Evolutionary conservation across 129 eudicot genomes (phyloP).

Genomic region (Heracleum sosnowskyi): DNA sequence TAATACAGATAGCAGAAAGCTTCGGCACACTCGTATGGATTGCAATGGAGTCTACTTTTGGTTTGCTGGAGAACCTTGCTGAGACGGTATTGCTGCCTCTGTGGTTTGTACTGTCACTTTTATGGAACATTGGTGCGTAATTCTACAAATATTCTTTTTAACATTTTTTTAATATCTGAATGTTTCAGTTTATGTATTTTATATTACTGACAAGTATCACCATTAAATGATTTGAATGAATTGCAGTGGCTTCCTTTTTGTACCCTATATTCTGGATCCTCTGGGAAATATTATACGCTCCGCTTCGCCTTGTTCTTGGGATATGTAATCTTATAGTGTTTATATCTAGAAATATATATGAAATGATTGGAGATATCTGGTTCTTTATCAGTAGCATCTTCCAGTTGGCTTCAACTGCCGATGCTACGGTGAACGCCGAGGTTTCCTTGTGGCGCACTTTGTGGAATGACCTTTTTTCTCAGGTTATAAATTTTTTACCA

Average conservation of each 20-base stretch:
- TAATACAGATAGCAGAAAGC: slow-evolving; percentile 33
- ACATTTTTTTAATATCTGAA: background rate
- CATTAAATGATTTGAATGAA: background rate
- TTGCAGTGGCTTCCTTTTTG: slow-evolving; percentile 58
- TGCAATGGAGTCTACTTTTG: slow-evolving; percentile 41
- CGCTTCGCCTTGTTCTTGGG: slow-evolving; percentile 51
- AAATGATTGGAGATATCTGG: slow-evolving; percentile 41
- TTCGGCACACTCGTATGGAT: slow-evolving; percentile 50
- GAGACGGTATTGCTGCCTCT: slow-evolving; percentile 62
- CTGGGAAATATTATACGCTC: slow-evolving; percentile 60
- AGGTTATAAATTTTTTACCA: slow-evolving; percentile 33
- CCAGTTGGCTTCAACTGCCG: slow-evolving; percentile 51
- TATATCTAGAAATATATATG: slow-evolving; percentile 35
- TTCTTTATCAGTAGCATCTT: slow-evolving; percentile 41
- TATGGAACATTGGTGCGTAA: slow-evolving; percentile 68
- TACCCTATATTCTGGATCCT: slow-evolving; percentile 66
- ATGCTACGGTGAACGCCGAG: slow-evolving; percentile 59
- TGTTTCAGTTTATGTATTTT: background rate
- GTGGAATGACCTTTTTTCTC: slow-evolving; percentile 93
- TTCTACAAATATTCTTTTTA: background rate
- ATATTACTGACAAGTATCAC: background rate
- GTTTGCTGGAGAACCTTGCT: slow-evolving; percentile 38
- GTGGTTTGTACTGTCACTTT: slow-evolving; percentile 44
- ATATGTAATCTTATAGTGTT: slow-evolving; percentile 34
- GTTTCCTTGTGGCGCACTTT: slow-evolving; percentile 79